Base-by-base conservation (phyloP, 169 alveolate genomes). In the Eimeria brunetti region DNA sequence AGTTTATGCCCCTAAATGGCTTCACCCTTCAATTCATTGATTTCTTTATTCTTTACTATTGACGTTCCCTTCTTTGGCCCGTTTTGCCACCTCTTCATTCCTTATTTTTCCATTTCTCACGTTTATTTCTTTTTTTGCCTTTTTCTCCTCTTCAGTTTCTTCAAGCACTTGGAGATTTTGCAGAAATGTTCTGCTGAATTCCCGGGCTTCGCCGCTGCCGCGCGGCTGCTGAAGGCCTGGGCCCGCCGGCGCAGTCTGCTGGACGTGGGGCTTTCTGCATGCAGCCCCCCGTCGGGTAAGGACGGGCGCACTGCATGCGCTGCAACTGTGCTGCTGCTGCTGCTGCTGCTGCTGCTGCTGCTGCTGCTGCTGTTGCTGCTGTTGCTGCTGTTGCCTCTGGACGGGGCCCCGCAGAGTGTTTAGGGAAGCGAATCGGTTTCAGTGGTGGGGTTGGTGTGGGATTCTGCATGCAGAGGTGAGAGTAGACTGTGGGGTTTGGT, bases 181-280 rank as follows among this genome's bases (percentile, higher is more conserved):
- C 93, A 83, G 18, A 60, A 60, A n/a, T 86, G 93, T 33, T 62
- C 93, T 22, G 24, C 60, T 4, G 84, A 86, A 14, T 86, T 86
- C 62, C 20, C 84, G 41, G 89, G 60, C 89, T 93, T 93, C 93
- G 78, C 85, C 33, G 56, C 62, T 36, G 88, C 94, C 14, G 89
- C 51, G 27, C 88, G 62, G 36, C 88, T 93, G 24, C 81, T 93
- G 16, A 93, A 93, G 88, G 89, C 83, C 64, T 93, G 96, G 96
- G 93, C 96, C 27, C 11, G 49, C 49, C 93, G 96, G 60, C 88
- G 96, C 9, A 49, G 81, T 30, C 91, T 71, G 46, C 84, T 86
- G n/a, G 93, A 44, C 16, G 16, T 64, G 33, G 84, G 93, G 56
- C 30, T 44, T 49, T 60, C 81, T 62, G 60, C 80, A 24, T 86